These are phyloP conservation scores for Eleusine indica DNA, from an alignment of 176 grass and related monocot genomes.

Conservation along the genomic window DNA sequence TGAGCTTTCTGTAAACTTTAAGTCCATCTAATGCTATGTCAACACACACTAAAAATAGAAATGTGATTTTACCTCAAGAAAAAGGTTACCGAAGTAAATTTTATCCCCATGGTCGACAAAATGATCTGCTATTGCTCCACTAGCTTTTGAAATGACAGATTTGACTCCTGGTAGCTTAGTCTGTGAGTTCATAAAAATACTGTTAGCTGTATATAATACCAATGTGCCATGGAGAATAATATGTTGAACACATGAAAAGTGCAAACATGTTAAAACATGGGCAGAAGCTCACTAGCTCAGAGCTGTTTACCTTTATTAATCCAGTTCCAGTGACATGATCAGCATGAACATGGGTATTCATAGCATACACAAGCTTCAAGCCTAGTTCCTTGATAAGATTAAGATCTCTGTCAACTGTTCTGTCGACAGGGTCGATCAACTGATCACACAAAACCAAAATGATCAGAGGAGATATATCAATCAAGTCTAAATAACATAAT, in stretches of 20 bases:
- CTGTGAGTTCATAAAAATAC: constrained; percentile 34
- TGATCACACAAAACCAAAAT: constrained; percentile 34
- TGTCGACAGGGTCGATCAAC: constrained; percentile 89
- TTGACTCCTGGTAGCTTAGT: constrained; percentile 71
- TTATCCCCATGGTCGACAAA: constrained; percentile 86
- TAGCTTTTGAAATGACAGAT: constrained; percentile 81
- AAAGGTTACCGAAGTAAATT: constrained; percentile 82
- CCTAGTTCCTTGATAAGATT: constrained; percentile 86
- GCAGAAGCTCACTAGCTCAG: background rate
- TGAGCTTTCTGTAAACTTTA: background rate
- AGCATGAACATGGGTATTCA: constrained; percentile 99
- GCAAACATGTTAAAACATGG: background rate
- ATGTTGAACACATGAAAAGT: background rate
- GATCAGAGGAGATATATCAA: constrained; percentile 23
- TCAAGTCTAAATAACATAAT: background rate
- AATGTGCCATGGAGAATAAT: constrained; percentile 1
- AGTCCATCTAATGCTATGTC: background rate
- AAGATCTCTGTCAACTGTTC: constrained; percentile 83
- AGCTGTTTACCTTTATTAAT: constrained; percentile 69
- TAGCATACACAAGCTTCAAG: constrained; percentile 87
- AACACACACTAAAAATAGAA: background rate
- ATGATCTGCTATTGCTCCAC: constrained; percentile 71
- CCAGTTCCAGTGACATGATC: constrained; percentile 94
- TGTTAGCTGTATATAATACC: constrained; percentile 9
- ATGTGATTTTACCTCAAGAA: constrained; percentile 70